Base-by-base conservation (phyloP, 2,329 filamentous ascomycete species). In the Emmonsiellopsis sp. region DNA sequence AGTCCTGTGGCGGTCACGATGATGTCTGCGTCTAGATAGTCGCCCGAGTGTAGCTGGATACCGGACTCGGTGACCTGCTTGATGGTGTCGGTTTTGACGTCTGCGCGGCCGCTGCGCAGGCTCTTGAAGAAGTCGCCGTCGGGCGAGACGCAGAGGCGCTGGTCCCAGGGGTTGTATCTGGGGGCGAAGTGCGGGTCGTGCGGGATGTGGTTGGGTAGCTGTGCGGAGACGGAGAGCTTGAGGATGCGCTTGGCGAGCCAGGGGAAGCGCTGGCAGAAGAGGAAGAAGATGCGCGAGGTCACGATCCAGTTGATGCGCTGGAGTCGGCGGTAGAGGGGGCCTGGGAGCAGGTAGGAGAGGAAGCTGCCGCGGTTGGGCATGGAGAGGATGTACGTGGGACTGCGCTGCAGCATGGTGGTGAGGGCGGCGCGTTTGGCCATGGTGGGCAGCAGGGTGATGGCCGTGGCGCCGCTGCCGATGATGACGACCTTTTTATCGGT, bases 381-480 rank as follows among this genome's bases (percentile, higher is more conserved):
- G n/a, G 79, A 72, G 44, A 86, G 60, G 53, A 91, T 77, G 62
- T 88, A 91, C 0, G 78, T 79, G 0, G 89, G 89, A 45, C 83
- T 89, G 54, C 89, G 82, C 70, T 94, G 89, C 2, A 94, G 77
- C 81, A 92, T 89, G 1, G 87, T 92, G 31, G 90, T 82, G 11
- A 80, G 78, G 5, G 70, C 71, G 5, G 86, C 87, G 40, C 78
- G 80, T 43, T 85, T 72, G 0, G 83, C 81, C 45, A 94, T 70
- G 46, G 77, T 79, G 0, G 89, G 89, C 2, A 94, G 67, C 1
- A 95, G 76, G 0, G 89, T 93, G 48, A 92, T 72, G 6, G 88
- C 85, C 0, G 89, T 94, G 2, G 89, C 89, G 7, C 89, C 89
- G 13, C 81, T 85, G 13, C 88, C 88, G 57, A 93, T 81, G 54